phyloP scores from a whole-genome alignment of 2,329 filamentous ascomycete genomes.

The Calonectria multiphialidica region DNA sequence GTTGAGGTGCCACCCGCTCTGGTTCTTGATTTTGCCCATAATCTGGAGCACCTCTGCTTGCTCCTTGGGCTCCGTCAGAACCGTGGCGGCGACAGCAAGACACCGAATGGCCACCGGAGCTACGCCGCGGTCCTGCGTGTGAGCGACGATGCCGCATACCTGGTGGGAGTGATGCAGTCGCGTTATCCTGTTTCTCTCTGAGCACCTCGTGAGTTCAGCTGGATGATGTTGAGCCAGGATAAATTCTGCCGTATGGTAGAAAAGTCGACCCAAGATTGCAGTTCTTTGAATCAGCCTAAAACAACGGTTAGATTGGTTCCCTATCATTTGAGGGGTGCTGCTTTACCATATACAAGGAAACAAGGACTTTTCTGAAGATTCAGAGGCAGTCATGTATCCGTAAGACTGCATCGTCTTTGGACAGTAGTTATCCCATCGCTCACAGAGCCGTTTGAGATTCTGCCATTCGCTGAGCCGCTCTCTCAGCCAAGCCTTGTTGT shows the following conservation, averaged over 20 bases:
- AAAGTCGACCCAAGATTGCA: conserved; percentile 84
- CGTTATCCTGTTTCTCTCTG: conserved; percentile 76
- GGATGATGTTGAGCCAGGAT: conserved; percentile 86
- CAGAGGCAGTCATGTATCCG: conserved; percentile 78
- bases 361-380: conserved; percentile 75
- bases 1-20: conserved; percentile 83
- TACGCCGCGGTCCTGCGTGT: conserved; percentile 84
- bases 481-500: conserved; percentile 72
- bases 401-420: conserved; percentile 91
- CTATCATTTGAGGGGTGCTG: neutral
- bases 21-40: conserved; percentile 78
- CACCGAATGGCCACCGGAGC: conserved; percentile 84
- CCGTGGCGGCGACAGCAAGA: conserved; percentile 81
- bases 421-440: conserved; percentile 83
- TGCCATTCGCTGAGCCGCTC: conserved; percentile 82
- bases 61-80: conserved; percentile 75
- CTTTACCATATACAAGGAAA: conserved; percentile 88
- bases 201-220: conserved; percentile 67
- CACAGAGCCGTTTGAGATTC: conserved; percentile 82
- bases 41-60: conserved; percentile 86
- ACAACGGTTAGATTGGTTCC: neutral
- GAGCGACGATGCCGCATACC: conserved; percentile 90
- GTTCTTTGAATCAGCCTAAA: conserved; percentile 83
- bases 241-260: conserved; percentile 90
- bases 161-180: conserved; percentile 83